A percentile compares a stretch with the other conserved stretches of the same genome.
phyloP scores from a whole-genome alignment of 768 basidiomycete genomes.

The Naganishia kalamii region DNA sequence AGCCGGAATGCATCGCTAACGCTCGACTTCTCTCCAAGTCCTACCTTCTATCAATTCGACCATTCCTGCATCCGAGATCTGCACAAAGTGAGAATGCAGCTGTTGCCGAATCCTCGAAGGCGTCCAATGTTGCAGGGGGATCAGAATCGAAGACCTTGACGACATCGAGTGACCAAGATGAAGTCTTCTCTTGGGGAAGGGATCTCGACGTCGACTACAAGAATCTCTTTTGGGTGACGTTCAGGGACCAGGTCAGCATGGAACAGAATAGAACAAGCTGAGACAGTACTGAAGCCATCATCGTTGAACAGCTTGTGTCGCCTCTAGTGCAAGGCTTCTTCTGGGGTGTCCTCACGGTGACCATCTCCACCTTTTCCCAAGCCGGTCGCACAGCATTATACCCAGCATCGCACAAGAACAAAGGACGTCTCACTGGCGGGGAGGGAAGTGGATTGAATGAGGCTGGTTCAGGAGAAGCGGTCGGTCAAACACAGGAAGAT shows the following conservation, averaged over 20 bases:
- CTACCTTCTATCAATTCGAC: slow-evolving; percentile 43
- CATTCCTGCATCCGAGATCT: slow-evolving; percentile 36
- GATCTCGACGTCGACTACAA: slow-evolving; percentile 42
- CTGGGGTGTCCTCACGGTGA: slow-evolving; percentile 41
- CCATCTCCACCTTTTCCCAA: slow-evolving; percentile 30
- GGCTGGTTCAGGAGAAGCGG: slow-evolving; percentile 27
- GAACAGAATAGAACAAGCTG: too few relatives aligned
- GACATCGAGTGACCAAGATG: slow-evolving; percentile 32
- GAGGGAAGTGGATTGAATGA: slow-evolving; percentile 22
- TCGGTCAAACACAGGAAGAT: slow-evolving; percentile 24
- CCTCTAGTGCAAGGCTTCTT: slow-evolving; percentile 43
- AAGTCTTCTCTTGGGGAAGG: slow-evolving; percentile 44
- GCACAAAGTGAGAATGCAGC: slow-evolving; percentile 23
- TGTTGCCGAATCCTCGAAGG: slow-evolving; percentile 1
- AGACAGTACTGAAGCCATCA: background rate
- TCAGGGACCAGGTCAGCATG: slow-evolving; percentile 45
- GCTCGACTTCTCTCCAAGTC: slow-evolving; percentile 29
- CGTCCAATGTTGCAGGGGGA: slow-evolving; percentile 13
- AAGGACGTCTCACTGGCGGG: slow-evolving; percentile 38
- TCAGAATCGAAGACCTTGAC: slow-evolving; percentile 28
- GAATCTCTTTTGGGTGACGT: slow-evolving; percentile 38
- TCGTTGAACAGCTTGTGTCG: slow-evolving; percentile 30
- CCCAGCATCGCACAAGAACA: slow-evolving; percentile 32
- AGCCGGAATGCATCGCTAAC: background rate
- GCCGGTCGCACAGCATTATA: slow-evolving; percentile 33